Evolutionary conservation across 192 early-diverging fungal species (phyloP).

Genomic region (Coemansia sp.): DNA sequence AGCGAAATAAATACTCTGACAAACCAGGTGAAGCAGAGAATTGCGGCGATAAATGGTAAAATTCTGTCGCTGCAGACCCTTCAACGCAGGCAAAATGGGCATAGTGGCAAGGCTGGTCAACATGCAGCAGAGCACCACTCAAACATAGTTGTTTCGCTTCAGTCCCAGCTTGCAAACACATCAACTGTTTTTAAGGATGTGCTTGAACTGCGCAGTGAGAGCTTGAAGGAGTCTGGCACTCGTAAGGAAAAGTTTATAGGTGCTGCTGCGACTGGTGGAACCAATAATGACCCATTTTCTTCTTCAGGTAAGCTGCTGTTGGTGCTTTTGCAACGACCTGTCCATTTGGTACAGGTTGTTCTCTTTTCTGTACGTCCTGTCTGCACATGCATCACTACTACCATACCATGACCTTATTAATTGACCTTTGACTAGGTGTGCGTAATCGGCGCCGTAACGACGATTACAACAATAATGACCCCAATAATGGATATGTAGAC

Average conservation of each 20-base stretch:
- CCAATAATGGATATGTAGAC: slow-evolving; percentile 31
- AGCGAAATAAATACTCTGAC: slow-evolving; percentile 95
- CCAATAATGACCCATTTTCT: slow-evolving; percentile 18
- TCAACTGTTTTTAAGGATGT: slow-evolving; percentile 92
- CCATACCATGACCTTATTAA: slow-evolving; percentile 5
- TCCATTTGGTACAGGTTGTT: too few species aligned
- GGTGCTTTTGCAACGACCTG: neutral
- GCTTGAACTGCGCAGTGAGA: slow-evolving; percentile 92
- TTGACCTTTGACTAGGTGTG: slow-evolving; percentile 30
- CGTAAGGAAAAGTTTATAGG: slow-evolving; percentile 89
- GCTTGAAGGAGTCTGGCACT: slow-evolving; percentile 89
- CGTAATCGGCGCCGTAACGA: slow-evolving; percentile 40
- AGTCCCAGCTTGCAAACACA: slow-evolving; percentile 88
- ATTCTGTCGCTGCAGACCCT: slow-evolving; percentile 79
- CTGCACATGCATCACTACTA: neutral
- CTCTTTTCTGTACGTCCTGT: neutral
- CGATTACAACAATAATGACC: slow-evolving; percentile 5
- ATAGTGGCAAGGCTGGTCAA: slow-evolving; percentile 58
- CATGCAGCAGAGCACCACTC: slow-evolving; percentile 88
- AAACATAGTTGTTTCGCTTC: slow-evolving; percentile 89
- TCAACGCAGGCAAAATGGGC: slow-evolving; percentile 57
- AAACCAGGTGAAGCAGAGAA: slow-evolving; percentile 91
- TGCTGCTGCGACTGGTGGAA: slow-evolving; percentile 19
- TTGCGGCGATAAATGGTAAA: slow-evolving; percentile 90
- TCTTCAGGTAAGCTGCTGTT: slow-evolving; percentile 29